A percentile compares a stretch with the other conserved stretches of the same genome.
Evolutionary conservation across 1,284 basidiomycete species (phyloP).

Genomic region (Trichosporon asahii): DNA sequence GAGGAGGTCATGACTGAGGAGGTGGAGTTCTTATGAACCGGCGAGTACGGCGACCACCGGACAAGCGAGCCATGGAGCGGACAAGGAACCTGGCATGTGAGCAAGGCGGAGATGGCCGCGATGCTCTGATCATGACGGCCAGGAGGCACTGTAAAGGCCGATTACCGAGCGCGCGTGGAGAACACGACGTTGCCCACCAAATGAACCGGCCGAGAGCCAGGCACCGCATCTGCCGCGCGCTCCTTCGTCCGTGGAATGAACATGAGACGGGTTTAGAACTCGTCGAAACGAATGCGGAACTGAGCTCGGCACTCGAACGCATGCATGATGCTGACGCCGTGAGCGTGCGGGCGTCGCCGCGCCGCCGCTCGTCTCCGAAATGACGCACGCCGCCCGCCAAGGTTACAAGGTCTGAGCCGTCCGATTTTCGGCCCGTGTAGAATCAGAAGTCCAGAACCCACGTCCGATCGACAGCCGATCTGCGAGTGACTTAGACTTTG

Average conservation of each 20-base stretch:
- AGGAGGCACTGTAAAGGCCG: neutral
- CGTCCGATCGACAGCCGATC: neutral
- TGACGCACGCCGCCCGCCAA: neutral
- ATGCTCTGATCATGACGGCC: neutral
- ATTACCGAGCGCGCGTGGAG: neutral
- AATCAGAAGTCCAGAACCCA: too few species aligned
- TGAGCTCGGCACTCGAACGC: neutral
- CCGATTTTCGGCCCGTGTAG: neutral
- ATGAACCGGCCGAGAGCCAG: neutral
- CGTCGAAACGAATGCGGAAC: neutral
- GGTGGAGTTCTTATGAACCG: neutral
- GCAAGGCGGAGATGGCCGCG: neutral
- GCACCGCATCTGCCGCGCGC: neutral
- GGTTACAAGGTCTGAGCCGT: neutral
- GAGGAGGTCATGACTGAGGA: neutral
- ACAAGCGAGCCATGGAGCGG: neutral
- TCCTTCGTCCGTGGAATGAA: neutral
- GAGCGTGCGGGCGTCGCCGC: too few species aligned
- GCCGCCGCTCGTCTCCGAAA: neutral
- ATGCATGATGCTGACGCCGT: neutral
- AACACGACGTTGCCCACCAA: neutral
- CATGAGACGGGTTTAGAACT: too few species aligned
- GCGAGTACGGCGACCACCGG: neutral
- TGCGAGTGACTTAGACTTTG: neutral
- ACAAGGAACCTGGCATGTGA: neutral